Conservation (phyloP, 331 rosid species). For the Rhamnella rubrinervis region DNA sequence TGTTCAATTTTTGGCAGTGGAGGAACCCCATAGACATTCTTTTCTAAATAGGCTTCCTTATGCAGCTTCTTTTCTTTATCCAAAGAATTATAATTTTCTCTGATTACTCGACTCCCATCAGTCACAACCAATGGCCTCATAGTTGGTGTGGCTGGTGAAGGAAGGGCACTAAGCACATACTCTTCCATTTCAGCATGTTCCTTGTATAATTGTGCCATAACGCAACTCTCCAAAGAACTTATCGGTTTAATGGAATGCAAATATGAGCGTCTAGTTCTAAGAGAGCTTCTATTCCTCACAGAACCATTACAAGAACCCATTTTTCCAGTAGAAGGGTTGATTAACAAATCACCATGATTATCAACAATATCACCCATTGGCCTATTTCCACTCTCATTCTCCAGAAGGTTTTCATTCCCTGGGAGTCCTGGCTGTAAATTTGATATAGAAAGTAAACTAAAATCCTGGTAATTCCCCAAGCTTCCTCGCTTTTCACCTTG, state of each 20-base stretch:
- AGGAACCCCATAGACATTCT: slow-evolving; percentile 39
- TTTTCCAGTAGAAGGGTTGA: slow-evolving; percentile 28
- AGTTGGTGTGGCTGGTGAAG: slow-evolving; percentile 33
- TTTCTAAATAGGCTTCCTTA: slow-evolving; percentile 27
- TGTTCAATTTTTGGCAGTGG: slow-evolving; percentile 31
- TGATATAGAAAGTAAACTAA: slow-evolving; percentile 38
- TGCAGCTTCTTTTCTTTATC: slow-evolving; percentile 30
- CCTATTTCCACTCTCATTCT: slow-evolving; percentile 31
- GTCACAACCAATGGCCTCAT: slow-evolving; percentile 48
- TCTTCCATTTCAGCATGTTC: slow-evolving; percentile 53
- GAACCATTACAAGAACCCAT: slow-evolving; percentile 33
- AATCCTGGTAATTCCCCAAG: slow-evolving; percentile 24
- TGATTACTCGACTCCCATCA: slow-evolving; percentile 53
- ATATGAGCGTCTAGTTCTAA: slow-evolving; percentile 33
- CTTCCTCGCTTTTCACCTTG: slow-evolving; percentile 27
- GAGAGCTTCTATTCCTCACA: slow-evolving; percentile 43
- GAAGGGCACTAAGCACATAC: slow-evolving; percentile 40
- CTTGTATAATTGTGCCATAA: slow-evolving; percentile 62
- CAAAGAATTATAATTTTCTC: slow-evolving; percentile 25
- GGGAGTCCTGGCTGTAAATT: slow-evolving; percentile 32
- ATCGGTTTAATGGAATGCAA: slow-evolving; percentile 37
- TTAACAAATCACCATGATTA: slow-evolving; percentile 17
- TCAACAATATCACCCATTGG: slow-evolving; percentile 28
- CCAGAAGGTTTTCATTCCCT: slow-evolving; percentile 21
- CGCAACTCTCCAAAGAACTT: slow-evolving; percentile 72